These are phyloP conservation scores for Paecilomyces formosus DNA, from an alignment of 2,329 filamentous ascomycete genomes.

Conservation along the genomic window DNA sequence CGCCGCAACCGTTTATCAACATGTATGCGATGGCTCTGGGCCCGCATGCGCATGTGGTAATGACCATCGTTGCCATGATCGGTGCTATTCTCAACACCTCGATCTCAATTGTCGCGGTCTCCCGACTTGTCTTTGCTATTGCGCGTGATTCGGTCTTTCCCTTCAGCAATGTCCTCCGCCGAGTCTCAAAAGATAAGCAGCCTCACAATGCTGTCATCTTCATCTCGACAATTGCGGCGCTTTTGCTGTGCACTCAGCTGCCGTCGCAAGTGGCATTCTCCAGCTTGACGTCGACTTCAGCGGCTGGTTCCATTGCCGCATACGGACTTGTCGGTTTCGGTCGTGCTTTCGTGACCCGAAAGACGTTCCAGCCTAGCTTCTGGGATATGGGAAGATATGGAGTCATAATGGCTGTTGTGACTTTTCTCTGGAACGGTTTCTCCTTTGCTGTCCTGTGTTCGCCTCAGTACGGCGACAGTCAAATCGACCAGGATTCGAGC, in stretches of 20 bases:
- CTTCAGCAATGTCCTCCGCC: constrained; percentile 44
- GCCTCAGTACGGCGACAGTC: constrained; percentile 25
- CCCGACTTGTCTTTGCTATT: constrained; percentile 50
- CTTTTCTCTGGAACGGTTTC: constrained; percentile 40
- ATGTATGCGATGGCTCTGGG: constrained; percentile 10
- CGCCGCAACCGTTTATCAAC: constrained; percentile 17
- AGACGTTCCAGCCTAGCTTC: constrained; percentile 34
- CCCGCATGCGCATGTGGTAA: constrained; percentile 9
- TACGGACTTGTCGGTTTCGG: constrained; percentile 40
- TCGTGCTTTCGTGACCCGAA: constrained; percentile 35
- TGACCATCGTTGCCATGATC: constrained; percentile 8
- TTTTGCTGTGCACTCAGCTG: constrained; percentile 49
- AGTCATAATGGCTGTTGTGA: constrained; percentile 35
- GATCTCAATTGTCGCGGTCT: constrained; percentile 47
- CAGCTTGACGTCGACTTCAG: constrained; percentile 40
- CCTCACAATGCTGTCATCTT: constrained; percentile 49
- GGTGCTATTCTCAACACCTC: constrained; percentile 37
- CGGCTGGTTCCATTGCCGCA: constrained; percentile 38
- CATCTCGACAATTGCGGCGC: constrained; percentile 43
- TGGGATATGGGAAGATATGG: constrained; percentile 38
- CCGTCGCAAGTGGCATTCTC: constrained; percentile 42
- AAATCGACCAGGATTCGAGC: constrained; percentile 12
- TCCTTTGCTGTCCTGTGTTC: constrained; percentile 39
- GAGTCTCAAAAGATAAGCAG: constrained; percentile 44
- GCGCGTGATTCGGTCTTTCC: constrained; percentile 52